Base-by-base conservation (phyloP, 495 filamentous ascomycete genomes). In the Aspergillus leporis region DNA sequence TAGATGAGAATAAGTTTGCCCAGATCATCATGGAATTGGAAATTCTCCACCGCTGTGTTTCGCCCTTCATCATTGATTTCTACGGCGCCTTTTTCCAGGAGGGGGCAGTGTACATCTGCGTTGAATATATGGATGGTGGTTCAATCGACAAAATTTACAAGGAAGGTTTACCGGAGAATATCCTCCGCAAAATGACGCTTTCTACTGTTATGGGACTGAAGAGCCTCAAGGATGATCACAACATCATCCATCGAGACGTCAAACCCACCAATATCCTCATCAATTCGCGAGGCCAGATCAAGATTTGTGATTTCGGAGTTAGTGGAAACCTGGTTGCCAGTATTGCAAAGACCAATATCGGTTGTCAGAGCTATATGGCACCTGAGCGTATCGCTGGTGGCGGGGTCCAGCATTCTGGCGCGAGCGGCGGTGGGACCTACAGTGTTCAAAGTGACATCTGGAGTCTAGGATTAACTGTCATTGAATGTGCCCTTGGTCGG, bases 91-190 rank as follows among this genome's bases (percentile, higher is more conserved):
- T 99, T 73, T 99, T 96, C 78, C 94, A 99, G 73, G 94, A 99
- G 77, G 94, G 94, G 21, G 93, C 94, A 1, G 94, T 99, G 5
- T 99, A 98, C 70, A 98, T 99, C 72, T 99, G 94, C 75, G 95
- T 99, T 70, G 94, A 99, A 71, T 97, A 90, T 69, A 99, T 99
- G 94, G 92, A 99, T 74, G 94, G 95, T 53, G 94, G 94, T n/a
- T 97, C 92, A 40, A 91, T 98, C 66, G 94, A 99, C 76, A 97
- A 97, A 66, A 74, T 98, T 18, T 99, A 99, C 72, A 86, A 84
- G n/a, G 91, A 91, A 54, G 94, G 94, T 31, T 86, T 99, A 50
- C 90, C 94, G 2, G 94, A 99, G 67, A 83, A 81, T 53, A 85
- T 98, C 7, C 78, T 99, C 43, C 88, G 91, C 43, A 97, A 97